Conservation (phyloP, 148 eudicot species). For the Simmondsia chinensis region DNA sequence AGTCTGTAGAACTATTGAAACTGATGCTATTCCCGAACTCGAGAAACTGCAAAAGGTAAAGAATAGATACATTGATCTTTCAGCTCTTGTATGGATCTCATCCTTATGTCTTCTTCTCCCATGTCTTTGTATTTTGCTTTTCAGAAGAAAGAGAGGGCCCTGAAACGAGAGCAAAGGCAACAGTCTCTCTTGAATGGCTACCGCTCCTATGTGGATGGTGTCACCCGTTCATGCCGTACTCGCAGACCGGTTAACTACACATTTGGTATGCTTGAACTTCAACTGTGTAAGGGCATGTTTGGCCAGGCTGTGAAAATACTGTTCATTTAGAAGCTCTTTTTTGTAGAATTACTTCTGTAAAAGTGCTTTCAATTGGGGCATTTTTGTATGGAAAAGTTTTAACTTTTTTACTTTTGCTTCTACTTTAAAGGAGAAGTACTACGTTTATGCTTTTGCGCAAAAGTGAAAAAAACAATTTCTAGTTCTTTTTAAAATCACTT, state of each 20-base stretch:
- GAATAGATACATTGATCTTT: not conserved
- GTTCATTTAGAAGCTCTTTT: no score
- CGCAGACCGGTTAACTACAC: slow-evolving; percentile 58
- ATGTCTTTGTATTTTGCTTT: slow-evolving; percentile 5
- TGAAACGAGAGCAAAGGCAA: slow-evolving; percentile 37
- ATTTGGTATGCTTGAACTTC: slow-evolving; percentile 51
- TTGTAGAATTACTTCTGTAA: no score
- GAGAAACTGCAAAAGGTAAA: slow-evolving; percentile 57
- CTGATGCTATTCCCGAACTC: slow-evolving; percentile 67
- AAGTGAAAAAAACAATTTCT: no score
- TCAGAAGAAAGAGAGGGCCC: slow-evolving; percentile 64
- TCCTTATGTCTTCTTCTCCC: not conserved
- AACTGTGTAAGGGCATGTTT: not conserved
- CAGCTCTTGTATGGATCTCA: not conserved
- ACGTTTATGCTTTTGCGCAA: no score
- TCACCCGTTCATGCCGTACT: slow-evolving; percentile 62
- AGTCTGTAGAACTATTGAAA: slow-evolving; percentile 46
- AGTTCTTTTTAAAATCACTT: no score
- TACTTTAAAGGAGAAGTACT: no score
- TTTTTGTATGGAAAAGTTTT: no score
- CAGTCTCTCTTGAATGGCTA: slow-evolving; percentile 25
- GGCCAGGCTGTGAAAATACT: no score
- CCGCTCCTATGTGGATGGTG: slow-evolving; percentile 19
- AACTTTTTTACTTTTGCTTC: no score
- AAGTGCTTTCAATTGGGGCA: no score